Evolutionary conservation across 1,284 basidiomycete species (phyloP), one percentile per base, ranked within the genome.

Genomic region (Bjerkandera adusta): DNA sequence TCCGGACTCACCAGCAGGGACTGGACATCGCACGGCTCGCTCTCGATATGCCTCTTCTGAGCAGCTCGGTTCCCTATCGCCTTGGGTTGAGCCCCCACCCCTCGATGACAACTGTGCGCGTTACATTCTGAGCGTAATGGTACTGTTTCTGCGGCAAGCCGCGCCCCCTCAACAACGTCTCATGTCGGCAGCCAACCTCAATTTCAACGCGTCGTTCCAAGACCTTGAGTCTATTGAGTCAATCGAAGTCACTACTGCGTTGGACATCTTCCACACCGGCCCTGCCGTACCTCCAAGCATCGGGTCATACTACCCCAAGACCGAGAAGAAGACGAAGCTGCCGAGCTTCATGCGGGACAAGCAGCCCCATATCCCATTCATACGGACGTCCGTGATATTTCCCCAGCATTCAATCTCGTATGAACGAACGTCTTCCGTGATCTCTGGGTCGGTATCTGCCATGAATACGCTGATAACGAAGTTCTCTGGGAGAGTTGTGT

Each of bases 51-150:
- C 67, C 2, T 71, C 73, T 4, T 62, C 62, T 2, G 75, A 76
- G 24, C 66, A 68, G 35, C 58, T 70, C 11, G 65, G 68, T 16
- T 63, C 66, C 0, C 64, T 64, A 13, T 63, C 64, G 16, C 66
- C 72, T 16, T 81, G 79, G 72, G 68, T 76, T 7, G 92, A 94
- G 58, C 82, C 88, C 7, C 75, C 83, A 2, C 79, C 90, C 1
- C 73, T 97, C 32, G 89, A 96, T 52, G 93, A 96, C 53, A 76
- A 78, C 34, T 86, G 91, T 54, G 92, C 91, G n/a, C 83, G 82
- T 61, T 92, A 94, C 60, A 75, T 93, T 32, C 72, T 96, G 45
- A 85, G 82, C 59, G 84, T 92, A 40, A 83, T 93, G 77, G 77
- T 91, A 18, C 69, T 87, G 36, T 91, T 91, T 64, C 76, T 94